Conservation (phyloP, 192 early-diverging fungal genomes). For the Gamsiella multidivaricata region DNA sequence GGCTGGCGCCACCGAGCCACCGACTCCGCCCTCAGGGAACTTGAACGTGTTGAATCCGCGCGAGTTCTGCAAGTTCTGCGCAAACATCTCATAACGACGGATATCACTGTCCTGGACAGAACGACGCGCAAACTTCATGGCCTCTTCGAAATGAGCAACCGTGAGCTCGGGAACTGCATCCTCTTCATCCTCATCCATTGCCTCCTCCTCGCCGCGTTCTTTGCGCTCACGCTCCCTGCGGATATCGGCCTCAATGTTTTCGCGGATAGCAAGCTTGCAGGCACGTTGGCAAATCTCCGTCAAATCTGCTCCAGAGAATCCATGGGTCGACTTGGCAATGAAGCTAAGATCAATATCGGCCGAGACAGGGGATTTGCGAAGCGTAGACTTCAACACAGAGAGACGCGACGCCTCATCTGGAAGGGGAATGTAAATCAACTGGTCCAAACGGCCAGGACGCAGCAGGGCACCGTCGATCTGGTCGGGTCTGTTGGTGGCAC, state of each 20-base stretch:
- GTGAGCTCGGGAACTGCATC: conserved; percentile 95
- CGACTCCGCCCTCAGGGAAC: conserved; percentile 84
- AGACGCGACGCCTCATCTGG: conserved; percentile 91
- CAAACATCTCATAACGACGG: conserved; percentile 99
- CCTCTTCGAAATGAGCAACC: conserved; percentile 97
- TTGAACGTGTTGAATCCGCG: conserved; percentile 96
- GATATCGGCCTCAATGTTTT: conserved; percentile 93
- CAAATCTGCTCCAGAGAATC: conserved; percentile 98
- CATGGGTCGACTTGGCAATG: conserved; percentile 90
- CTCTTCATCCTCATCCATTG: conserved; percentile 83
- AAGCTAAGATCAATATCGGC: conserved; percentile 81
- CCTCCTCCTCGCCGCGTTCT: conserved; percentile 81
- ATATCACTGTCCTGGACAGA: conserved; percentile 97
- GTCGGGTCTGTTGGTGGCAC: conserved; percentile 98
- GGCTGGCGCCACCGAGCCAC: conserved; percentile 51
- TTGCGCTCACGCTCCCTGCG: conserved; percentile 75
- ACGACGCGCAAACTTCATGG: conserved; percentile 97
- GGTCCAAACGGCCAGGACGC: conserved; percentile 98
- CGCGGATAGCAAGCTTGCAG: conserved; percentile 96
- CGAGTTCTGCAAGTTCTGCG: conserved; percentile 96
- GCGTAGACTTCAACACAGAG: conserved; percentile 83
- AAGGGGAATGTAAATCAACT: conserved; percentile 97
- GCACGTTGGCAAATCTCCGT: conserved; percentile 99
- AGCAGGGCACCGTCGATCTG: conserved; percentile 97
- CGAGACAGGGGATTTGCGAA: conserved; percentile 94